Base-by-base conservation (phyloP, 2,329 filamentous ascomycete genomes). In the Fusarium sp. region DNA sequence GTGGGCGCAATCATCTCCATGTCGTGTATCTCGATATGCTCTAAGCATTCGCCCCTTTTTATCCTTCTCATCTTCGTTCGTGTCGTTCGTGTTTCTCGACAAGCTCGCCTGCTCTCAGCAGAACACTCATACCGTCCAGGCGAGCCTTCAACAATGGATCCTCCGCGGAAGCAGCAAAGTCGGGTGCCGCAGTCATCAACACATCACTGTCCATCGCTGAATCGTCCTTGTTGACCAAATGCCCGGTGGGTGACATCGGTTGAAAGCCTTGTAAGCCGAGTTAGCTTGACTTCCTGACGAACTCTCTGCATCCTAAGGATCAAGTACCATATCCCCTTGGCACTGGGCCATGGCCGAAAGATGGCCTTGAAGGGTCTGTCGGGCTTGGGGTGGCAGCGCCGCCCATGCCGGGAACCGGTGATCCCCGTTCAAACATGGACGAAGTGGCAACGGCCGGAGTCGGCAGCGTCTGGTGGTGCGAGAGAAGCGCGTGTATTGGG, bases 41-140 rank as follows among this genome's bases (percentile, higher is more conserved):
- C 32, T 25, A 13, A 41, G 11, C 36, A 38, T 24, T 41, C 15
- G 13, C 22, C n/a, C 22, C 12, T 40, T 10, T 25, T 47, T 47
- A 7, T 34, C 45, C 40, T 44, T 8, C 10, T 64, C 47, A 64
- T 57, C 41, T 49, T 58, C 55, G 48, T 41, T 65, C 67, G 25
- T 65, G 49, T 43, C 64, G 65, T 47, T 65, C 61, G 47, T 78
- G 75, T 38, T 80, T 79, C 54, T 83, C 82, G 35, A 88, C 83
- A 58, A 88, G 84, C 65, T 88, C 85, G 29, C 85, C 84, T 9
- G 86, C 86, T 58, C 79, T 79, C 2, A 88, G 71, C 10, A 88
- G 74, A 7, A 85, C 85, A 57, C 79, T 85, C 75, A 88, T 85
- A 2, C 85, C 85, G 59, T 88, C 85, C 19, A 87, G 73, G 4